These are phyloP conservation scores for Coemansia sp. DNA, from an alignment of 192 early-diverging fungal genomes.

Conservation along the genomic window DNA sequence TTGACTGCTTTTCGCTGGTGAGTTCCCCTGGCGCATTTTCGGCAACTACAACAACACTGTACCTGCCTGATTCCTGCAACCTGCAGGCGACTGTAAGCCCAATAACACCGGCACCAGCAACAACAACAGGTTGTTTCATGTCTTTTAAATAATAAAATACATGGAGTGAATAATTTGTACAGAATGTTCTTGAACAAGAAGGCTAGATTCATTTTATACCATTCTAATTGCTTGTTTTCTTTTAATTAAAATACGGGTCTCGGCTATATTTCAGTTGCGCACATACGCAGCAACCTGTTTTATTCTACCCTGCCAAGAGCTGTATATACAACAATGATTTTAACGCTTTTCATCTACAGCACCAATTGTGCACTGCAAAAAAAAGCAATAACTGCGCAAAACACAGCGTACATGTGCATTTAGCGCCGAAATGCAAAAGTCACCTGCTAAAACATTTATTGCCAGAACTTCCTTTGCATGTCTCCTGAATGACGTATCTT, in stretches of 20 bases:
- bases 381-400: no score
- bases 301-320: not conserved
- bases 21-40: slow-evolving; percentile 20
- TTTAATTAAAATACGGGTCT: not conserved
- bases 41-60: slow-evolving; percentile 50
- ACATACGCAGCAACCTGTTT: not conserved
- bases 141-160: slow-evolving; percentile 7
- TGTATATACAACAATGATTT: no score
- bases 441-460: no score
- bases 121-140: slow-evolving; percentile 18
- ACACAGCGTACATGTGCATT: no score
- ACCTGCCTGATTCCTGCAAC: slow-evolving; percentile 31
- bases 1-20: slow-evolving; percentile 19
- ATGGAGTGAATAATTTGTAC: not conserved
- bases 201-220: not conserved
- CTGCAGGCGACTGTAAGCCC: slow-evolving; percentile 57
- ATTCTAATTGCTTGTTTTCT: not conserved
- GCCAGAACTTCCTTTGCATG: no score
- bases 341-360: no score
- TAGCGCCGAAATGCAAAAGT: no score
- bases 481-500: no score
- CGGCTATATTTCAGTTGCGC: not conserved
- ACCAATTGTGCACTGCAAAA: no score
- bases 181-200: not conserved
- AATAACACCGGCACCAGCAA: slow-evolving; percentile 61